Conservation (phyloP, 2,329 filamentous ascomycete genomes). For the Beauveria medogensis region DNA sequence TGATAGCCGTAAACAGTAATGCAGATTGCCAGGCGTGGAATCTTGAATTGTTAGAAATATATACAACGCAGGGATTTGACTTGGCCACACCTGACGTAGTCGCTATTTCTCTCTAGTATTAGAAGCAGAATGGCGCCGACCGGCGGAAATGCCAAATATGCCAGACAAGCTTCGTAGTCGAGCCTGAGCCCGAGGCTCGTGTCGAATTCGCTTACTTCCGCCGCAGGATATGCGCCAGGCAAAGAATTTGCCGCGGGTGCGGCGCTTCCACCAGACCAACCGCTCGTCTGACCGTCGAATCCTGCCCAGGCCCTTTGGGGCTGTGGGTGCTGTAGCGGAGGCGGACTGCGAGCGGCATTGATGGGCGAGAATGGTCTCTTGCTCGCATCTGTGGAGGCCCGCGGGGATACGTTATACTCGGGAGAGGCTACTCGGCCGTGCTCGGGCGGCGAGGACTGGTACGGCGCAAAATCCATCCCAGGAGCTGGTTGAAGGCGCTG, state of each 20-base stretch:
- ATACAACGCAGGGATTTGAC: not conserved
- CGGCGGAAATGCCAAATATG: slow-evolving; percentile 79
- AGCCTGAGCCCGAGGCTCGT: slow-evolving; percentile 81
- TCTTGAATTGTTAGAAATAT: slow-evolving; percentile 22
- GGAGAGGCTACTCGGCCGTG: slow-evolving; percentile 73
- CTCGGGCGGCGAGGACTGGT: slow-evolving; percentile 88
- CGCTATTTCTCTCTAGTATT: slow-evolving; percentile 85
- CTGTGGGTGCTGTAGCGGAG: slow-evolving; percentile 41
- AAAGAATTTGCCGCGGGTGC: slow-evolving; percentile 17
- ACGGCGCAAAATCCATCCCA: slow-evolving; percentile 88
- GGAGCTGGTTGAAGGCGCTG: not conserved
- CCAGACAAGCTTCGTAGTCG: slow-evolving; percentile 83
- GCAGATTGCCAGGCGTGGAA: slow-evolving; percentile 97
- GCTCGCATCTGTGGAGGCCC: slow-evolving; percentile 46
- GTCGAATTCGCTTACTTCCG: slow-evolving; percentile 72
- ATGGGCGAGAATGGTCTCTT: slow-evolving; percentile 44
- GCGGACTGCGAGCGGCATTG: slow-evolving; percentile 32
- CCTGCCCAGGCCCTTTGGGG: slow-evolving; percentile 47
- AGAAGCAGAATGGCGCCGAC: slow-evolving; percentile 77
- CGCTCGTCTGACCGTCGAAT: slow-evolving; percentile 30
- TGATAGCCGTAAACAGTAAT: slow-evolving; percentile 66
- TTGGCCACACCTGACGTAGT: slow-evolving; percentile 74
- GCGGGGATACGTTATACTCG: slow-evolving; percentile 40
- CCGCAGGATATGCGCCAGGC: slow-evolving; percentile 30
- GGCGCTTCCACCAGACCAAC: slow-evolving; percentile 19